Evolutionary conservation across 129 eudicot genomes (phyloP).

Genomic region (Cynara cardunculus): DNA sequence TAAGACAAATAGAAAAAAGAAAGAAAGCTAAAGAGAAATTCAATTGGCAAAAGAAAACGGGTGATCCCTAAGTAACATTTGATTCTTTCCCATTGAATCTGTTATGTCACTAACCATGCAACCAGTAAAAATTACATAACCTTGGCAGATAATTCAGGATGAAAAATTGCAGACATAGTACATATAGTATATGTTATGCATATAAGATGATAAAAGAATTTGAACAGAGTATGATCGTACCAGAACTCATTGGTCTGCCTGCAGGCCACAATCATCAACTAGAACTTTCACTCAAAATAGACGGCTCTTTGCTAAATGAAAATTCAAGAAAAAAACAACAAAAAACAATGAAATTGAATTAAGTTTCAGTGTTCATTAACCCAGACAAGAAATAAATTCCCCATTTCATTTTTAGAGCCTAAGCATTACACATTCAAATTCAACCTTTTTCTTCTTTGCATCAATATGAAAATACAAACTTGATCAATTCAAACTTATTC

Average conservation of each 20-base stretch:
- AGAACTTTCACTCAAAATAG: conserved; percentile 21
- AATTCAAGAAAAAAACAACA: not conserved
- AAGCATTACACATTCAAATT: not conserved
- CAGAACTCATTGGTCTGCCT: conserved; percentile 63
- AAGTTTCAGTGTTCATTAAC: conserved; percentile 1
- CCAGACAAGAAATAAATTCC: not conserved
- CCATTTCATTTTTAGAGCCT: not conserved
- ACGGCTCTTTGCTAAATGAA: conserved; percentile 21
- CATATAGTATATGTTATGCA: not conserved
- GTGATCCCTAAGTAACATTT: not conserved
- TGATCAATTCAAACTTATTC: conserved; percentile 2
- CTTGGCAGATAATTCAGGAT: not conserved
- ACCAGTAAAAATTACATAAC: not conserved
- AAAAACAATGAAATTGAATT: not conserved
- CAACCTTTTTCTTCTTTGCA: not conserved
- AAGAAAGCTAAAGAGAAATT: not conserved
- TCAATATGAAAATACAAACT: conserved; percentile 4
- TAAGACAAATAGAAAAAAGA: not conserved
- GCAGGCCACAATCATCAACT: conserved; percentile 44
- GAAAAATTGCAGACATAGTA: not conserved
- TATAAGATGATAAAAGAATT: not conserved
- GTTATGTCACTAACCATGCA: not conserved
- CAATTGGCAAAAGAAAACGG: not conserved
- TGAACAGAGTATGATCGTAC: conserved; percentile 30
- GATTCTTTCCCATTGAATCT: not conserved